Evolutionary conservation across 2,329 filamentous ascomycete genomes (phyloP).

Genomic region (Alternaria solani): DNA sequence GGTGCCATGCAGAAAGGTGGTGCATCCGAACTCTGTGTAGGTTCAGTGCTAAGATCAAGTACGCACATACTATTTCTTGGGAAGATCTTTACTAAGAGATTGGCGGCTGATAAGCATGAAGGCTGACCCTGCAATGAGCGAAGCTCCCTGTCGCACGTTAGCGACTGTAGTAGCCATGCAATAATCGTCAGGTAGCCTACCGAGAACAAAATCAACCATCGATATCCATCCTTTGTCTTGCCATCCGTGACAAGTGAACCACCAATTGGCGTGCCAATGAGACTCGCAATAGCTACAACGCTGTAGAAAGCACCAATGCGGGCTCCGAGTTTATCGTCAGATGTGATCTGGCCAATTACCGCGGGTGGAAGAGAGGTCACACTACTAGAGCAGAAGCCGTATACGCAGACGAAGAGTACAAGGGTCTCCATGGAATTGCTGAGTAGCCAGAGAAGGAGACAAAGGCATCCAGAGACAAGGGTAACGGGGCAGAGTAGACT

Average conservation of each 20-base stretch:
- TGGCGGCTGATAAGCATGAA: constrained; percentile 34
- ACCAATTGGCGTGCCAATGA: constrained; percentile 73
- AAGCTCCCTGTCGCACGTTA: constrained; percentile 17
- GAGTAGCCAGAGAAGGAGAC: constrained; percentile 65
- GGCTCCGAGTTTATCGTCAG: constrained; percentile 73
- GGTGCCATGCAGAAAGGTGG: constrained; percentile 5
- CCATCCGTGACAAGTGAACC: constrained; percentile 53
- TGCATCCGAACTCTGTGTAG: neutral
- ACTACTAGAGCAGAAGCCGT: constrained; percentile 73
- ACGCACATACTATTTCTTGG: constrained; percentile 21
- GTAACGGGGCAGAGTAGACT: constrained; percentile 63
- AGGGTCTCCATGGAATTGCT: constrained; percentile 61
- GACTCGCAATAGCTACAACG: constrained; percentile 67
- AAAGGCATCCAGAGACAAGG: constrained; percentile 52
- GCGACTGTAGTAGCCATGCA: neutral
- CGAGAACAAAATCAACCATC: constrained; percentile 36
- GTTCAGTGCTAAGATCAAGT: neutral
- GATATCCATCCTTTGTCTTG: constrained; percentile 29
- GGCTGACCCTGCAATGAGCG: constrained; percentile 23
- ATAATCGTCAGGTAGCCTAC: constrained; percentile 17
- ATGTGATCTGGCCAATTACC: constrained; percentile 73
- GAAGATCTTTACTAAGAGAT: constrained; percentile 21
- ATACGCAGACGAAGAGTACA: constrained; percentile 71
- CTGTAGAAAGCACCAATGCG: constrained; percentile 71
- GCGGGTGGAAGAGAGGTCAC: constrained; percentile 71